Base-by-base conservation (phyloP, 1,284 basidiomycete genomes). In the Ustilago nuda region DNA sequence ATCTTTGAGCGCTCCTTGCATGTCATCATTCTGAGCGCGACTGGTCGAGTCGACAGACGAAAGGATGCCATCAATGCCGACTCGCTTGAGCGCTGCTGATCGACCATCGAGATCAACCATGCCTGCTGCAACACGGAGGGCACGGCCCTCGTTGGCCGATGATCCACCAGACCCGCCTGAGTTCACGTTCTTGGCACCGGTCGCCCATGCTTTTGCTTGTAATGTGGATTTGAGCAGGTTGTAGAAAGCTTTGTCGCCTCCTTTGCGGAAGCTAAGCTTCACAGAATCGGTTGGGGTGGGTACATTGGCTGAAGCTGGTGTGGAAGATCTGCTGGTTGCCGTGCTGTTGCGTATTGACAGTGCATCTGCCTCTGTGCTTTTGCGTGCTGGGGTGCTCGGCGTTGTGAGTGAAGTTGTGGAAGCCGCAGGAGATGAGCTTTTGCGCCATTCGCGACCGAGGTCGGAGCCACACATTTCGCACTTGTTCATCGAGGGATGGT, bases 391-490 rank as follows among this genome's bases (percentile, higher is more conserved):
- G 13, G 66, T 76, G 57, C 57, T 64, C 13, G 73, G 54, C 23
- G 67, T 60, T 19, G 68, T 48, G 5, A 58, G 59, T 4, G 68
- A 71, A 8, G 66, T 53, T 17, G 39, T 45, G 11, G 61, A 79
- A 56, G 66, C 82, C 39, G 82, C 61, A 8, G 59, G 37, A 17
- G 67, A 54, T 41, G 68, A 56, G 36, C 60, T 52, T 68, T 50
- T 52, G 68, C 45, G 51, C 75, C 78, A 32, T 78, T 56, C 74
- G 37, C 81, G 80, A 66, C 81, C 81, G 8, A 97, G 88, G 1
- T 89, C 87, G 8, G 93, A 92, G 4, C 89, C 90, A 84, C 96
- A 99, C 17, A 99, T 93, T 87, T 98, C 96, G 87, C 96, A 99
- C 11, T 87, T 86, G 1, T 86, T 85, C 78, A 95, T 88, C 1